A percentile compares a stretch with the other conserved stretches of the same genome.
Conservation (phyloP, 768 basidiomycete species). For the Hortiboletus campestris region DNA sequence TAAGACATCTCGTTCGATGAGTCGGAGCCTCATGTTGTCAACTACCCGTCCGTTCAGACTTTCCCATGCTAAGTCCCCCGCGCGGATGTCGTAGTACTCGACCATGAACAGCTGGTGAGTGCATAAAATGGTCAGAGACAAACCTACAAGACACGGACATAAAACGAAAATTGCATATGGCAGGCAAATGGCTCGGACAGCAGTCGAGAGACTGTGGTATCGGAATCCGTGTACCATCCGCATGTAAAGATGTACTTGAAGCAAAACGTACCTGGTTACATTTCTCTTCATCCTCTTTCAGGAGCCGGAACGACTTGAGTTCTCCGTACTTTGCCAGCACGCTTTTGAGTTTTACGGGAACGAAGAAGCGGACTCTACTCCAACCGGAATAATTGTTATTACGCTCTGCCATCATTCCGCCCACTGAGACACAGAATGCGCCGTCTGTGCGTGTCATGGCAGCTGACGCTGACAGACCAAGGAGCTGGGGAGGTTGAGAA, state of each 20-base stretch:
- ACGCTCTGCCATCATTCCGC: slow-evolving; percentile 16
- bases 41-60: slow-evolving; percentile 48
- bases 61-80: slow-evolving; percentile 50
- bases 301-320: slow-evolving; percentile 26
- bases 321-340: slow-evolving; percentile 32
- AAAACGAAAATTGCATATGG: neutral
- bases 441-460: slow-evolving; percentile 55
- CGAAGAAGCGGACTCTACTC: slow-evolving; percentile 25
- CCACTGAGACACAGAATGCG: slow-evolving; percentile 48
- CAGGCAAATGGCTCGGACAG: slow-evolving; percentile 6
- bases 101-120: slow-evolving; percentile 45
- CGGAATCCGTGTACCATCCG: neutral
- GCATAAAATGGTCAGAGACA: slow-evolving; percentile 17
- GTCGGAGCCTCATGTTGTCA: slow-evolving; percentile 51
- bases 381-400: slow-evolving; percentile 23
- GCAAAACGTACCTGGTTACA: slow-evolving; percentile 28
- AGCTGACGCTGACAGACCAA: slow-evolving; percentile 45
- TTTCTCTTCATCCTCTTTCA: slow-evolving; percentile 26
- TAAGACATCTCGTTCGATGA: slow-evolving; percentile 37
- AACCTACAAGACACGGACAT: neutral
- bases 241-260: neutral
- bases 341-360: slow-evolving; percentile 30
- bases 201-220: slow-evolving; percentile 2
- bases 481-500: slow-evolving; percentile 39
- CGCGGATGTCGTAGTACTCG: slow-evolving; percentile 68